Evolutionary conservation across 1,284 basidiomycete species (phyloP).

Genomic region (Irpex sp.): DNA sequence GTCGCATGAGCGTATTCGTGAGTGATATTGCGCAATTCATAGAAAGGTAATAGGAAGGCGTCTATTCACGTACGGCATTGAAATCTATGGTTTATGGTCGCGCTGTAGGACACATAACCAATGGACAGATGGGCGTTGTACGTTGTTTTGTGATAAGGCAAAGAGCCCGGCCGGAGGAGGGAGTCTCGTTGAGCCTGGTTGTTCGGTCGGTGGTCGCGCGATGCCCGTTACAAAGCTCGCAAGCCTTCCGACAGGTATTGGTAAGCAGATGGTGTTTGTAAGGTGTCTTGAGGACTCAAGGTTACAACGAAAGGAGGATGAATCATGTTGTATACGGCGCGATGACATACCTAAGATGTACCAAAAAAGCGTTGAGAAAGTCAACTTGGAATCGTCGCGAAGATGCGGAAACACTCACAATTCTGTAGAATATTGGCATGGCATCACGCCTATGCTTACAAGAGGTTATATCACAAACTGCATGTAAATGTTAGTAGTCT

Average conservation of each 20-base stretch:
- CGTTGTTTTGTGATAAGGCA: not conserved
- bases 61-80: not conserved
- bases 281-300: not conserved
- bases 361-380: too few relatives aligned
- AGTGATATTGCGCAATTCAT: slow-evolving; percentile 2
- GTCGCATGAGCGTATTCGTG: slow-evolving; percentile 2
- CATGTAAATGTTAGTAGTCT: too few relatives aligned
- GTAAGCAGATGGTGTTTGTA: not conserved
- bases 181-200: not conserved
- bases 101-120: not conserved
- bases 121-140: not conserved
- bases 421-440: too few relatives aligned
- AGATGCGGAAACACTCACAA: too few relatives aligned
- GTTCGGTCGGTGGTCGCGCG: not conserved
- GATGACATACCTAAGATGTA: too few relatives aligned
- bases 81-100: not conserved
- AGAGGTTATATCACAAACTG: too few relatives aligned
- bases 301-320: too few relatives aligned
- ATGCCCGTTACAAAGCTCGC: not conserved
- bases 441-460: too few relatives aligned
- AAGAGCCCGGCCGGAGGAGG: not conserved
- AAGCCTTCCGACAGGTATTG: not conserved
- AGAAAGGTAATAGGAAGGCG: not conserved
- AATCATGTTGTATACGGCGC: too few relatives aligned
- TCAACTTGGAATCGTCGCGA: too few relatives aligned